Evolutionary conservation across 2,329 filamentous ascomycete species (phyloP).

Genomic region (Fusarium euwallaceae): DNA sequence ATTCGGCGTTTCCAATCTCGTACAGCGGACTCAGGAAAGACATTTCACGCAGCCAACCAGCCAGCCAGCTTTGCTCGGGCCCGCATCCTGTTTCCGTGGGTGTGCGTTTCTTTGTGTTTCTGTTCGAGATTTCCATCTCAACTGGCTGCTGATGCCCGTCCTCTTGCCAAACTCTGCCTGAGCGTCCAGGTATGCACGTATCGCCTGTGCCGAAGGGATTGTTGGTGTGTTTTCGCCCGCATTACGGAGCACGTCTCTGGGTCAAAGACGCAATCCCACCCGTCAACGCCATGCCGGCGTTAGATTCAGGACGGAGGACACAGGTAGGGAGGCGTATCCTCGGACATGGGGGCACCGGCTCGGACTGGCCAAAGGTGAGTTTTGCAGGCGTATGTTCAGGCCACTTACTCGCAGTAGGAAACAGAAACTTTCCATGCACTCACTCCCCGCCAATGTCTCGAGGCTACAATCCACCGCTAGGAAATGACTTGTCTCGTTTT

Average conservation of each 20-base stretch:
- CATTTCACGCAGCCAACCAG: conserved; percentile 31
- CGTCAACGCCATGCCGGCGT: conserved; percentile 22
- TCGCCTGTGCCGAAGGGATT: neutral
- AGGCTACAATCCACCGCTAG: conserved; percentile 10
- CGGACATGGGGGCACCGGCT: conserved; percentile 12
- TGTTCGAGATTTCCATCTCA: conserved; percentile 12
- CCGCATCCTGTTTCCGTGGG: conserved; percentile 20
- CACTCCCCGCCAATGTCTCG: conserved; percentile 23
- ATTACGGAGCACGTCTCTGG: neutral
- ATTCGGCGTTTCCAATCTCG: conserved; percentile 25
- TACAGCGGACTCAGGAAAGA: conserved; percentile 26
- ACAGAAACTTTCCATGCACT: conserved; percentile 15
- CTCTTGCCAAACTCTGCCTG: conserved; percentile 13
- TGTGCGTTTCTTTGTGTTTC: conserved; percentile 18
- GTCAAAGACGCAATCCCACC: conserved; percentile 4
- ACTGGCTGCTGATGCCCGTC: conserved; percentile 6
- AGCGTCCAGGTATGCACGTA: conserved; percentile 10
- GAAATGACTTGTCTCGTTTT: conserved; percentile 29
- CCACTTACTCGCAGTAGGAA: conserved; percentile 23
- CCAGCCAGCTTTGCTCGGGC: neutral
- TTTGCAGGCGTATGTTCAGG: conserved; percentile 2
- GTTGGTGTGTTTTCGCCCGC: conserved; percentile 5
- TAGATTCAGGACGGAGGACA: conserved; percentile 11
- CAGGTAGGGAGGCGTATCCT: conserved; percentile 17
- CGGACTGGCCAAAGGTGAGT: conserved; percentile 10